Evolutionary conservation across 805 yeast species (phyloP).

Genomic region (Sugiyamaella floridensis): DNA sequence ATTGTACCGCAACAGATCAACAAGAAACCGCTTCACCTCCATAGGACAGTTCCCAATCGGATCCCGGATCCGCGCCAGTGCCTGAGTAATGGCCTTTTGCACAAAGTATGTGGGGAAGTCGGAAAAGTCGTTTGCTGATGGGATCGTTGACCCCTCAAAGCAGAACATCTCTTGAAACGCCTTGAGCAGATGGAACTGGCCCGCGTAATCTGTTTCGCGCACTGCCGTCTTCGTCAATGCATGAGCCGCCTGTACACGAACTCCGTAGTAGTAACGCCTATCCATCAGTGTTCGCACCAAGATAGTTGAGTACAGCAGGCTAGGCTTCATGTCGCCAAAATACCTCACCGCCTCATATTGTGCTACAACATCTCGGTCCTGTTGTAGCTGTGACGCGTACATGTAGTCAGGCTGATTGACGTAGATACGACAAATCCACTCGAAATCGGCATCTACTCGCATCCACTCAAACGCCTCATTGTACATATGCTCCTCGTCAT

Average conservation of each 20-base stretch:
- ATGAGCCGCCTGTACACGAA: slow-evolving; percentile 77
- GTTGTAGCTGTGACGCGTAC: slow-evolving; percentile 89
- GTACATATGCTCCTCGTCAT: slow-evolving; percentile 59
- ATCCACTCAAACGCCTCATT: slow-evolving; percentile 97
- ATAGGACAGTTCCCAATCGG: slow-evolving; percentile 55
- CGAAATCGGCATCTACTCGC: slow-evolving; percentile 94
- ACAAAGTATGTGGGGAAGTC: slow-evolving; percentile 63
- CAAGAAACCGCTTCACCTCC: slow-evolving; percentile 52
- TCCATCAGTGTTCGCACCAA: slow-evolving; percentile 79
- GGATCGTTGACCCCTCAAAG: slow-evolving; percentile 57
- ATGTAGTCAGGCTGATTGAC: slow-evolving; percentile 90
- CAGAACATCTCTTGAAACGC: slow-evolving; percentile 69
- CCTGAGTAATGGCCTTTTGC: slow-evolving; percentile 58
- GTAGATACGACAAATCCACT: slow-evolving; percentile 82
- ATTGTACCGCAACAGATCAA: slow-evolving; percentile 71
- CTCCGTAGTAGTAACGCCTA: slow-evolving; percentile 77
- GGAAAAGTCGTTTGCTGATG: slow-evolving; percentile 73
- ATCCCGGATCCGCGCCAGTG: slow-evolving; percentile 55
- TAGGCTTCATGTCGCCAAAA: slow-evolving; percentile 59
- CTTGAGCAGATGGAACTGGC: slow-evolving; percentile 62
- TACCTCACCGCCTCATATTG: slow-evolving; percentile 76
- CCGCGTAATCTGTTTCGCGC: slow-evolving; percentile 56
- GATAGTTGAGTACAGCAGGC: slow-evolving; percentile 62
- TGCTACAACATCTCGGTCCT: slow-evolving; percentile 94
- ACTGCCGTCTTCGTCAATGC: slow-evolving; percentile 67